Evolutionary conservation across 768 basidiomycete species (phyloP).

Genomic region (Rhizopogon vinicolor): DNA sequence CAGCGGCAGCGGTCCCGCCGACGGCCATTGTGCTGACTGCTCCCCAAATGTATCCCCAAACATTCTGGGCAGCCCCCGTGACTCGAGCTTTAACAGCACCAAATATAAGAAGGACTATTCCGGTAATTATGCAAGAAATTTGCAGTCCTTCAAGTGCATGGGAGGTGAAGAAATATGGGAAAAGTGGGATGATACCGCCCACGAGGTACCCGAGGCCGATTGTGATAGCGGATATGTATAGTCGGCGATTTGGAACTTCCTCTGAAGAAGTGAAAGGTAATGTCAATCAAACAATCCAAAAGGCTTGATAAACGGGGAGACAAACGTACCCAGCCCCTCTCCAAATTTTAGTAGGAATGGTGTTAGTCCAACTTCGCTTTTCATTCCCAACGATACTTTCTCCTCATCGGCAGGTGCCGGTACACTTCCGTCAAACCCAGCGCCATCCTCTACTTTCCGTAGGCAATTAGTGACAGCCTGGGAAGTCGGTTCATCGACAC

Average conservation of each 20-base stretch:
- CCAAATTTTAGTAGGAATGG: conserved; percentile 96
- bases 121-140: conserved; percentile 78
- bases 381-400: conserved; percentile 55
- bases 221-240: conserved; percentile 90
- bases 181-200: conserved; percentile 88
- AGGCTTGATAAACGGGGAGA: neutral
- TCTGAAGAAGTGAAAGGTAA: conserved; percentile 39
- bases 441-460: conserved; percentile 56
- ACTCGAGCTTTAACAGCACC: conserved; percentile 87
- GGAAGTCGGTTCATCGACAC: conserved; percentile 81
- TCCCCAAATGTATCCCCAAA: conserved; percentile 77
- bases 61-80: conserved; percentile 70
- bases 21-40: conserved; percentile 84
- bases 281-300: neutral
- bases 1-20: conserved; percentile 85
- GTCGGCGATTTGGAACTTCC: conserved; percentile 79
- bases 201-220: conserved; percentile 94
- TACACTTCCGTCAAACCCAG: conserved; percentile 11
- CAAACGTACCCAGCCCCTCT: conserved; percentile 73
- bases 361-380: conserved; percentile 79
- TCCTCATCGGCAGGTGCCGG: conserved; percentile 45
- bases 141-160: conserved; percentile 63
- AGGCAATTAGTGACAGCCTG: conserved; percentile 74
- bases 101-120: conserved; percentile 81
- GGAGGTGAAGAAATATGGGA: conserved; percentile 89